phyloP scores from a whole-genome alignment of 306 rosid genomes.

The Dalbergia cochinchinensis region DNA sequence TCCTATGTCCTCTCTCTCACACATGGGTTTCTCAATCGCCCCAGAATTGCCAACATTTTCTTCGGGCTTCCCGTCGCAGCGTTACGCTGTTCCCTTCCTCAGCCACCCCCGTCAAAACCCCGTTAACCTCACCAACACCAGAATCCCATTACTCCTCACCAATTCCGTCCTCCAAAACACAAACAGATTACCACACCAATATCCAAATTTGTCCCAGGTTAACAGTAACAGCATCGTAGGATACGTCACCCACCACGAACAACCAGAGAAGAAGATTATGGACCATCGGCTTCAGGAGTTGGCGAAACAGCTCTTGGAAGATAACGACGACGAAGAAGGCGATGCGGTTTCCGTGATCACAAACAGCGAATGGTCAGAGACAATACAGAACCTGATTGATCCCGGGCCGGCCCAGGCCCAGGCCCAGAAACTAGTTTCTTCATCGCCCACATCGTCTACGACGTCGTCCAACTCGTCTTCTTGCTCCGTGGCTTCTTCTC shows the following conservation, averaged over 20 bases:
- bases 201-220: conserved; percentile 11
- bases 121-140: not conserved
- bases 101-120: conserved; percentile 61
- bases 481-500: conserved; percentile 64
- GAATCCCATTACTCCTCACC: not conserved
- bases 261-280: conserved; percentile 57
- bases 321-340: conserved; percentile 63
- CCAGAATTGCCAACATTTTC: conserved; percentile 7
- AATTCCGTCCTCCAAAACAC: not conserved
- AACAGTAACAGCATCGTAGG: not conserved
- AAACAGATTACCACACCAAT: not conserved
- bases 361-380: conserved; percentile 69
- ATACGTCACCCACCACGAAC: conserved; percentile 17
- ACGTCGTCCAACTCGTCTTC: conserved; percentile 60
- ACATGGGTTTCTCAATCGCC: conserved; percentile 60
- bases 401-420: conserved; percentile 9
- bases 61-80: conserved; percentile 33
- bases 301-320: conserved; percentile 80
- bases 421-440: conserved; percentile 55
- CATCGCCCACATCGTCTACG: conserved; percentile 71
- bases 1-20: conserved; percentile 24
- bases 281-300: conserved; percentile 68
- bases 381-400: conserved; percentile 69
- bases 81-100: conserved; percentile 45
- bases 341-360: conserved; percentile 72